Base-by-base conservation (phyloP, 1,284 basidiomycete species). In the Boletus chippewaensis region DNA sequence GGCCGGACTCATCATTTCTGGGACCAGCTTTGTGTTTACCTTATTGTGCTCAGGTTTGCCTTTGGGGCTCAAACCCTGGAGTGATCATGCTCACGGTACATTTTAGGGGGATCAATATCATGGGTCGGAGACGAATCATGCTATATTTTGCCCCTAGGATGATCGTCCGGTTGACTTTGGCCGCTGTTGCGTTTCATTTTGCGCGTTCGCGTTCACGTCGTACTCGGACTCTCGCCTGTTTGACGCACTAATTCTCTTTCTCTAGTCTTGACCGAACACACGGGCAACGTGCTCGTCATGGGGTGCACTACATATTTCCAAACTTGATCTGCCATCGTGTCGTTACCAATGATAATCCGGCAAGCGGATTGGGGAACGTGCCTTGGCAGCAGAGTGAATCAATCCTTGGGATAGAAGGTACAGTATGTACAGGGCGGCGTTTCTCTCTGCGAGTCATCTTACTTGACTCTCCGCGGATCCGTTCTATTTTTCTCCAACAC, bases 11-110 rank as follows among this genome's bases (percentile, higher is more conserved):
- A 83, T 91, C 59, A 75, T 91, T 38, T 85, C 87, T 1, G 79
- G 81, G 10, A 88, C 87, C 38, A 91, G 91, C 69, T 89, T 92
- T 63, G 57, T 87, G 45, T 91, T 90, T 70, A 93, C 90, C 75
- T 92, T 45, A 70, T 93, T 44, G 87, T 89, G 1, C 74, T 93
- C 39, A 83, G 81, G 67, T 66, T 13, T 1, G 55, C 53, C 34
- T 31, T 40, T 24, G 0, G 1, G 4, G 2, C 15, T 20, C 7
- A 1, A 18, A 20, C n/a, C 0, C n/a, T 22, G 10, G 18, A 2
- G 20, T 36, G 15, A 22, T 20, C 6, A 1, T 41, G 15, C 34
- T 57, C 26, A 57, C 3, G 1, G 8, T 12, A 16, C 18, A 1
- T 26, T 46, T 22, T 39, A 63, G 61, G 20, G 87, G 85, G 70